phyloP scores from a whole-genome alignment of 805 yeast species.

The Pichia deserticola region DNA sequence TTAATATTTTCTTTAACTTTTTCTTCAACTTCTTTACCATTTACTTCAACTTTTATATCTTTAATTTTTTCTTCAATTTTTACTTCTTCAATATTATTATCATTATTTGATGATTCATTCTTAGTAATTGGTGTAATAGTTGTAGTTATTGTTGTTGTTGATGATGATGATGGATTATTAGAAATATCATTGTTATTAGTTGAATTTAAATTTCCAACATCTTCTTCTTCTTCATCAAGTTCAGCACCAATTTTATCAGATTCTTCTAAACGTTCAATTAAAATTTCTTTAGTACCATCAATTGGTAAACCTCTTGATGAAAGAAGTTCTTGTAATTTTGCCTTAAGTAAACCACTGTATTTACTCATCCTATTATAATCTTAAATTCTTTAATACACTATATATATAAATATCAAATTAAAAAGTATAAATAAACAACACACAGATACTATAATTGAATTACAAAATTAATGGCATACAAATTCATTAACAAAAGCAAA shows the following conservation, averaged over 20 bases:
- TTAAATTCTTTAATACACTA: too few relatives aligned
- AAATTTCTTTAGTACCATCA: slow-evolving; percentile 77
- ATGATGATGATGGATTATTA: too few relatives aligned
- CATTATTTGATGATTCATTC: not conserved
- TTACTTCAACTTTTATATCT: not conserved
- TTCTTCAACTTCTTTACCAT: slow-evolving; percentile 6
- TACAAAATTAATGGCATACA: too few relatives aligned
- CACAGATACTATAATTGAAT: too few relatives aligned
- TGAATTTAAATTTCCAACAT: not conserved
- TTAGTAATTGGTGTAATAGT: slow-evolving; percentile 1
- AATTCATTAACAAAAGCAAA: too few relatives aligned
- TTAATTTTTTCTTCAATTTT: not conserved
- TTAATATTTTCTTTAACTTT: slow-evolving; percentile 14
- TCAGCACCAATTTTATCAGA: slow-evolving; percentile 37
- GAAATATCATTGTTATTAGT: too few relatives aligned
- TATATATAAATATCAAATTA: too few relatives aligned
- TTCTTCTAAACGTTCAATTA: slow-evolving; percentile 57
- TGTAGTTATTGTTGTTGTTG: not conserved
- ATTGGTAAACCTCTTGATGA: slow-evolving; percentile 58
- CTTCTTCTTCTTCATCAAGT: slow-evolving; percentile 18
- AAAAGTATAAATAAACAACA: too few relatives aligned
- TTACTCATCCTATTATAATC: slow-evolving; percentile 40
- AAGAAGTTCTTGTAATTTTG: slow-evolving; percentile 74
- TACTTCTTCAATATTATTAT: not conserved
- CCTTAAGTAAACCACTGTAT: slow-evolving; percentile 65